Evolutionary conservation across 2,329 filamentous ascomycete species (phyloP).

Genomic region (Metarhizium sp.): DNA sequence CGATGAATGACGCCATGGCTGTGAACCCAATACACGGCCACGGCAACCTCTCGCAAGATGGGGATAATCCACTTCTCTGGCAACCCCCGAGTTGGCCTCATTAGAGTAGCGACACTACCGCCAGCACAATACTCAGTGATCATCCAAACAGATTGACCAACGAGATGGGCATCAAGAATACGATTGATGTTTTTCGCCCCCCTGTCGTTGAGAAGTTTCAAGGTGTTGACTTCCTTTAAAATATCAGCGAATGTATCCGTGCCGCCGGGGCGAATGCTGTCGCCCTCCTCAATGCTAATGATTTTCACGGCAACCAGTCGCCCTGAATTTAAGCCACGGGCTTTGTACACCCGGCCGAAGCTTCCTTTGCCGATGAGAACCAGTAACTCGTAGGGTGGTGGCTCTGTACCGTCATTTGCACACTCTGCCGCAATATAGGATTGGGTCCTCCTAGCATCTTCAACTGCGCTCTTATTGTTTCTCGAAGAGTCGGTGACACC

Average conservation of each 20-base stretch:
- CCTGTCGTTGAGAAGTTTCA: slow-evolving; percentile 63
- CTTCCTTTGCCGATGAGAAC: slow-evolving; percentile 67
- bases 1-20: slow-evolving; percentile 58
- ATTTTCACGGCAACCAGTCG: slow-evolving; percentile 62
- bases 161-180: slow-evolving; percentile 66
- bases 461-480: slow-evolving; percentile 45
- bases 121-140: slow-evolving; percentile 78
- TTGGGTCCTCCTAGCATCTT: slow-evolving; percentile 63
- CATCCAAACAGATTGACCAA: slow-evolving; percentile 76
- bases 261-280: slow-evolving; percentile 51
- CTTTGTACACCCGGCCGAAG: slow-evolving; percentile 68
- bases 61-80: slow-evolving; percentile 62
- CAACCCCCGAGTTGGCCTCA: slow-evolving; percentile 57
- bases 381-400: slow-evolving; percentile 54
- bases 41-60: slow-evolving; percentile 54
- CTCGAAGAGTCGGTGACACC: slow-evolving; percentile 19
- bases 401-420: slow-evolving; percentile 44
- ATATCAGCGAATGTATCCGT: slow-evolving; percentile 55
- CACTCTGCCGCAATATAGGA: slow-evolving; percentile 51
- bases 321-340: slow-evolving; percentile 28
- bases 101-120: slow-evolving; percentile 65
- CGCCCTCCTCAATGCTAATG: slow-evolving; percentile 65
- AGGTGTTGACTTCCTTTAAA: slow-evolving; percentile 51
- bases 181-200: slow-evolving; percentile 71
- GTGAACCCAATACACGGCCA: slow-evolving; percentile 58